A percentile compares a stretch with the other conserved stretches of the same genome.
These are phyloP conservation scores for Trametes versicolor DNA, from an alignment of 1,284 basidiomycete species.

Conservation along the genomic window DNA sequence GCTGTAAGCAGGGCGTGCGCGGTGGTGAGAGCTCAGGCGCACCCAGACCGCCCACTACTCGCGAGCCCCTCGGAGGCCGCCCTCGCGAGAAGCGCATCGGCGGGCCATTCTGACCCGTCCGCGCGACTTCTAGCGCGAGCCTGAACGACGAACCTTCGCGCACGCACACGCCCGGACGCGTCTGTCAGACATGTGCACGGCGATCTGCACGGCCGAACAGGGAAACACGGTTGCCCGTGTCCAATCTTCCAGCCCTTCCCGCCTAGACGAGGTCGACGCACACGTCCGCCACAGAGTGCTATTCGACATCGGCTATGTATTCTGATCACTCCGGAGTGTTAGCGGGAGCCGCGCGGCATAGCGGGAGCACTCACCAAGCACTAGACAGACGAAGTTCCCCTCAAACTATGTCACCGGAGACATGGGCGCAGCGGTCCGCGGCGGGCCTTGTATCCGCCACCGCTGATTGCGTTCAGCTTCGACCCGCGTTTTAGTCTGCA, in stretches of 20 bases:
- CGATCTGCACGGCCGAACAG: constrained; percentile 20
- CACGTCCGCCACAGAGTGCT: background rate
- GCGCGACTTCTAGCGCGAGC: constrained; percentile 19
- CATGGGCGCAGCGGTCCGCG: constrained; percentile 8
- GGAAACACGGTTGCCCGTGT: constrained; percentile 17
- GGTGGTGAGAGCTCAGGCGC: constrained; percentile 1
- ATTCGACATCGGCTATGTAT: constrained; percentile 2
- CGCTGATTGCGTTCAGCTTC: constrained; percentile 19
- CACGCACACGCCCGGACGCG: constrained; percentile 14
- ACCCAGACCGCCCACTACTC: constrained; percentile 5
- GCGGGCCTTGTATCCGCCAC: constrained; percentile 7
- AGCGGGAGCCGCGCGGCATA: constrained; percentile 7
- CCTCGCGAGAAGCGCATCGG: background rate
- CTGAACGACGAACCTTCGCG: constrained; percentile 13
- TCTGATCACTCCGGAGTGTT: constrained; percentile 1
- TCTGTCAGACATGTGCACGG: constrained; percentile 17
- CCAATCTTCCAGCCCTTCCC: background rate
- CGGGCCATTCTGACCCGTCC: constrained; percentile 17
- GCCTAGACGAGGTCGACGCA: constrained; percentile 7
- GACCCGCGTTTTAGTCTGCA: background rate
- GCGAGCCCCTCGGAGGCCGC: constrained; percentile 12
- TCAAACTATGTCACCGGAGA: background rate
- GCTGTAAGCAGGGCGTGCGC: background rate
- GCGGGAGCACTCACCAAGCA: constrained; percentile 6
- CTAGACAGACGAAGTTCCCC: background rate